Base-by-base conservation (phyloP, 805 yeast species). In the Candida patagonica region DNA sequence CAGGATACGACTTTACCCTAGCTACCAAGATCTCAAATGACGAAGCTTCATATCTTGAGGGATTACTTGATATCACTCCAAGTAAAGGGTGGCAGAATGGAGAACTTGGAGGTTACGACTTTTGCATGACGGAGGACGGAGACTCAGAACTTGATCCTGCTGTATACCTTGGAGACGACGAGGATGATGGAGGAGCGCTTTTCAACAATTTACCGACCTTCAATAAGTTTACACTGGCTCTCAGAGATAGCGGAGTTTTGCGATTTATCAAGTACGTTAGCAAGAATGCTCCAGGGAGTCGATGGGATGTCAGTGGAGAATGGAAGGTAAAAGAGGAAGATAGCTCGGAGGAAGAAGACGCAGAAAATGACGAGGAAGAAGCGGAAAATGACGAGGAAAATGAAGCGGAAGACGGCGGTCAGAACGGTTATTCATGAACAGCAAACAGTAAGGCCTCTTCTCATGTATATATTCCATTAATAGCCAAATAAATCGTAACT, bases 101-200 rank as follows among this genome's bases (percentile, higher is more conserved):
- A n/a, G 95, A 85, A 52, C 63, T 70, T 36, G 99, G 99, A 26
- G 99, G 96, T 1, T 92, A 94, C 61, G 96, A 92, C 55, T 65
- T 94, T 39, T 80, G 89, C 54, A 84, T 92, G 94, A 66, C 55
- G 16, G 58, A 51, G 4, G 62, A 66, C 22, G 73, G 64, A 9
- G 71, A 65, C 19, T 75, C 64, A n/a, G 63, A 60, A 21, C 86
- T 80, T 44, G 96, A 87, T 55, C 95, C 96, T 7, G 95, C 96
- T 0, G 79, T 87, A 24, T 87, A 87, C 61, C 70, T 69, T 27
- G 61, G 62, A 16, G 38, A 46, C 22, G 71, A 76, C 0, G 75
- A 73, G 20, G 78, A 72, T 41, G 89, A 81, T 49, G 83, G 78
- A 38, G 75, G 87, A 7, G 89, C 88, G 2, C 67, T 89, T 37